A percentile compares a stretch with the other conserved stretches of the same genome.
phyloP scores from a whole-genome alignment of 768 basidiomycete species.

The Cyclocybe aegerita region DNA sequence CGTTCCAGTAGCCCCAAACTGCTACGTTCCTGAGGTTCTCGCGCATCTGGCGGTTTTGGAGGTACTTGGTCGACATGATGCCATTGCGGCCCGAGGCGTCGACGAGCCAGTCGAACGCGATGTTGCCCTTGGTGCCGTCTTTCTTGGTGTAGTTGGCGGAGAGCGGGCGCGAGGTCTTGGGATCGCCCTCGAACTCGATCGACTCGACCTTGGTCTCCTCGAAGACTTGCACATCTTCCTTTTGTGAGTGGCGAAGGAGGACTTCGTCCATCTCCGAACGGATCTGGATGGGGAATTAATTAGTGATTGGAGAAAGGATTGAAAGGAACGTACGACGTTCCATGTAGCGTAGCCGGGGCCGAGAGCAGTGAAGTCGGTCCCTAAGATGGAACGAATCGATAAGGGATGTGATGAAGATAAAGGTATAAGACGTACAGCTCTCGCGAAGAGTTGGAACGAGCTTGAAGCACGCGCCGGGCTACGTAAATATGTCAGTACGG shows the following conservation, averaged over 20 bases:
- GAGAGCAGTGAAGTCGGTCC: conserved; percentile 56
- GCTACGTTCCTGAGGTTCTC: conserved; percentile 58
- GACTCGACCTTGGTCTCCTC: conserved; percentile 44
- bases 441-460: conserved; percentile 54
- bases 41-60: conserved; percentile 55
- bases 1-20: conserved; percentile 68
- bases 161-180: conserved; percentile 29
- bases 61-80: conserved; percentile 57
- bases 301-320: neutral
- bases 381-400: conserved; percentile 24
- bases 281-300: conserved; percentile 28
- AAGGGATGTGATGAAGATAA: neutral
- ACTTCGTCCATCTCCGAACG: conserved; percentile 61
- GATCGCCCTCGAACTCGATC: conserved; percentile 41
- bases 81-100: conserved; percentile 64
- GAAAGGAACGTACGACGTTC: conserved; percentile 52
- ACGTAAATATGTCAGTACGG: conserved; percentile 1
- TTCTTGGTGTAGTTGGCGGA: conserved; percentile 37
- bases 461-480: conserved; percentile 66
- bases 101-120: conserved; percentile 58
- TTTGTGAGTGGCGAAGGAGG: conserved; percentile 52
- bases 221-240: conserved; percentile 47
- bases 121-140: conserved; percentile 34
- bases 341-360: conserved; percentile 51
- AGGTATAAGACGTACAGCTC: conserved; percentile 43